A percentile compares a stretch with the other conserved stretches of the same genome.
phyloP scores from a whole-genome alignment of 2,329 filamentous ascomycete genomes.

The Cordyceps militaris region DNA sequence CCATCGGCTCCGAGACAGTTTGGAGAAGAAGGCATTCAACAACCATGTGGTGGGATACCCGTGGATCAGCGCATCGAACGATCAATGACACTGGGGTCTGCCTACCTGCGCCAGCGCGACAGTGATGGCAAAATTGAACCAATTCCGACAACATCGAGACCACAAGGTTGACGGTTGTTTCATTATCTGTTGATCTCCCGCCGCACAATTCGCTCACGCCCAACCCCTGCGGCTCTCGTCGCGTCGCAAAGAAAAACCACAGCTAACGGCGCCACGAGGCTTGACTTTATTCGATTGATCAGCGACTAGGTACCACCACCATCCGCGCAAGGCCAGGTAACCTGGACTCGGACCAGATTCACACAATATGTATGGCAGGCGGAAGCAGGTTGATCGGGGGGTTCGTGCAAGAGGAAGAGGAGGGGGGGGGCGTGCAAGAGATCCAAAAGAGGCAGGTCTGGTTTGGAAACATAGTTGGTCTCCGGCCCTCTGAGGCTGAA shows the following conservation, averaged over 20 bases:
- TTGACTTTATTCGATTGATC: slow-evolving; percentile 3
- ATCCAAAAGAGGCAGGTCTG: background rate
- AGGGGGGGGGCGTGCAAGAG: background rate
- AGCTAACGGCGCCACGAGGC: background rate
- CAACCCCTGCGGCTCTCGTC: slow-evolving; percentile 4
- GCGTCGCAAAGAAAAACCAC: background rate
- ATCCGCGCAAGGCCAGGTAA: background rate
- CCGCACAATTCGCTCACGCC: background rate
- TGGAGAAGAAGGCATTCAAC: background rate
- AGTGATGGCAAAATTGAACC: background rate
- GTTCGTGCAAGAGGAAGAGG: background rate
- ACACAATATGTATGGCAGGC: background rate
- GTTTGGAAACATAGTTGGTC: background rate
- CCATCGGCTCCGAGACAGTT: background rate
- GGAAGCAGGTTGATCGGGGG: background rate
- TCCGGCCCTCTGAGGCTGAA: slow-evolving; percentile 7
- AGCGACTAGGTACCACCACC: background rate
- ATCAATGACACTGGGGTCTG: too few species aligned
- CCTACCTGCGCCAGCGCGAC: too few species aligned
- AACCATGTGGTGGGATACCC: background rate
- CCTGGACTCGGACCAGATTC: background rate
- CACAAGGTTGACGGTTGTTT: background rate
- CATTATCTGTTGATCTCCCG: background rate
- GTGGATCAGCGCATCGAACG: background rate
- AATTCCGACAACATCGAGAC: background rate